A percentile compares a stretch with the other conserved stretches of the same genome.
These are phyloP conservation scores for Paramecium tetraurelia DNA, from an alignment of 73 alveolate genomes.

Conservation along the genomic window DNA sequence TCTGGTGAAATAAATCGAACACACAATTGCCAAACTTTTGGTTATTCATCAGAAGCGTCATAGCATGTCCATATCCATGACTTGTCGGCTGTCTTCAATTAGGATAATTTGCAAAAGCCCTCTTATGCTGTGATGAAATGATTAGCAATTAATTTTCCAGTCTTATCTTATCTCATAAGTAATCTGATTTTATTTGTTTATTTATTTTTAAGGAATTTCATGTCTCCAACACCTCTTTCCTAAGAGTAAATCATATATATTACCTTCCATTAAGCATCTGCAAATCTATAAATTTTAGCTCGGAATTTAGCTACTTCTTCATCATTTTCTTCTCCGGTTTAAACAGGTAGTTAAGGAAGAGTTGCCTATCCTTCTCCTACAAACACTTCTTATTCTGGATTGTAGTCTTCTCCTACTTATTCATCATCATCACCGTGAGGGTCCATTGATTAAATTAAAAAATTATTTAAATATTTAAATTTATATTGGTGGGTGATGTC, in stretches of 20 bases:
- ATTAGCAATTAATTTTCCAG: slow-evolving; percentile 75
- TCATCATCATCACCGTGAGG: slow-evolving; percentile 45
- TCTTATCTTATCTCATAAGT: slow-evolving; percentile 76
- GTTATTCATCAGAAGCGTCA: slow-evolving; percentile 72
- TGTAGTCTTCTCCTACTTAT: not conserved
- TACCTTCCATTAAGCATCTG: slow-evolving; percentile 74
- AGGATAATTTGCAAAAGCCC: slow-evolving; percentile 70
- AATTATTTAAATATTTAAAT: not conserved
- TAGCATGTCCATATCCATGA: slow-evolving; percentile 73
- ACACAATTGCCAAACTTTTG: slow-evolving; percentile 67
- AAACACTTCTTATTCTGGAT: slow-evolving; percentile 19
- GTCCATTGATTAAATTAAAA: not conserved
- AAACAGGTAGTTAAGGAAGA: not conserved
- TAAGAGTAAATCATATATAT: not conserved
- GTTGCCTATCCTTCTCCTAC: slow-evolving; percentile 5
- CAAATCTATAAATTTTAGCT: slow-evolving; percentile 69
- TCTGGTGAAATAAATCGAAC: slow-evolving; percentile 71
- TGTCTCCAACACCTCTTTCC: slow-evolving; percentile 85
- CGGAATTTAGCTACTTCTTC: slow-evolving; percentile 69
- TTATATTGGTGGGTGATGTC: not conserved
- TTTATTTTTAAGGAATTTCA: slow-evolving; percentile 74
- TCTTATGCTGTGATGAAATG: slow-evolving; percentile 63
- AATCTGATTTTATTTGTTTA: slow-evolving; percentile 65
- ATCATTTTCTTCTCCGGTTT: slow-evolving; percentile 67
- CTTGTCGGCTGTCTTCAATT: slow-evolving; percentile 73